Conservation (phyloP, 2,329 filamentous ascomycete species). For the Colletotrichum abscissum region DNA sequence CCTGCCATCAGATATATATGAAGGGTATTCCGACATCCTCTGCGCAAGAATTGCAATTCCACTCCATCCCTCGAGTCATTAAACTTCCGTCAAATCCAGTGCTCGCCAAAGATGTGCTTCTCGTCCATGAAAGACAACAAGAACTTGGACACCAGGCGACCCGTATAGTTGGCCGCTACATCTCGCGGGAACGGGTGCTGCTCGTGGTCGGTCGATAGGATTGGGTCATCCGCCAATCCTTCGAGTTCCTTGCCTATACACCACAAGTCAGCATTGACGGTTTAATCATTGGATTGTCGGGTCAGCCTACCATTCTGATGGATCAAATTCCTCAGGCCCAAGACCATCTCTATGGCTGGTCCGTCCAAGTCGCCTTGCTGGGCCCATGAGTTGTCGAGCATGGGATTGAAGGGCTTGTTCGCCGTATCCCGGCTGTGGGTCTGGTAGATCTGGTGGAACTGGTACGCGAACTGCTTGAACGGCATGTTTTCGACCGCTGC, state of each 20-base stretch:
- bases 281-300: not conserved
- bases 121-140: slow-evolving; percentile 65
- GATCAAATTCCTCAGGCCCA: slow-evolving; percentile 56
- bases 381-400: slow-evolving; percentile 57
- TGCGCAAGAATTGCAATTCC: not conserved
- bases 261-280: not conserved
- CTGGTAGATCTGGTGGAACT: slow-evolving; percentile 70
- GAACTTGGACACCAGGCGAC: slow-evolving; percentile 64
- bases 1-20: not conserved
- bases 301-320: slow-evolving; percentile 56
- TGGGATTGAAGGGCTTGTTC: slow-evolving; percentile 64
- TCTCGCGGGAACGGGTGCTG: slow-evolving; percentile 60
- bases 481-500: slow-evolving; percentile 67
- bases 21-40: slow-evolving; percentile 6
- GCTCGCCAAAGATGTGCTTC: slow-evolving; percentile 55
- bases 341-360: slow-evolving; percentile 58
- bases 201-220: slow-evolving; percentile 54
- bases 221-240: slow-evolving; percentile 58
- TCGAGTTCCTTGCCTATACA: slow-evolving; percentile 53
- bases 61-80: too few relatives aligned
- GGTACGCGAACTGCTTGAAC: slow-evolving; percentile 69
- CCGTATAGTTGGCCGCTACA: slow-evolving; percentile 62
- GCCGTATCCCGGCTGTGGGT: slow-evolving; percentile 63
- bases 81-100: not conserved
- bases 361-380: slow-evolving; percentile 58